phyloP scores from a whole-genome alignment of 306 rosid species.

The Castanea mollissima region DNA sequence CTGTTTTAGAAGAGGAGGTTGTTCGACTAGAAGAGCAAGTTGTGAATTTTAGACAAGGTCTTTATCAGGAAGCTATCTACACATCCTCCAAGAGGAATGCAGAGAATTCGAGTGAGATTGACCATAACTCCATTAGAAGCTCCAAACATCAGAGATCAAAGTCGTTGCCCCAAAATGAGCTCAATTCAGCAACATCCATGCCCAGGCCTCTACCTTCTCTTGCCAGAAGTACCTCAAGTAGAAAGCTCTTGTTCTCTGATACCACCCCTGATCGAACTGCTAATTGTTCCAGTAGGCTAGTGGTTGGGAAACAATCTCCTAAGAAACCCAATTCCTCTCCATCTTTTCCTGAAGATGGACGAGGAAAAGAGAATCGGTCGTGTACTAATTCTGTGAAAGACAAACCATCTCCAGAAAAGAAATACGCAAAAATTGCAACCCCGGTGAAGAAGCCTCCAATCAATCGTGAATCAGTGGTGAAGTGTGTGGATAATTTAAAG shows the following conservation, averaged over 20 bases:
- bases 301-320: constrained; percentile 35
- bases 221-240: constrained; percentile 61
- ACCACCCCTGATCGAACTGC: constrained; percentile 35
- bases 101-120: constrained; percentile 42
- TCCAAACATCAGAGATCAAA: constrained; percentile 75
- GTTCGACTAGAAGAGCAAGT: constrained; percentile 76
- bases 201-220: constrained; percentile 67
- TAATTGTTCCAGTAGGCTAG: constrained; percentile 31
- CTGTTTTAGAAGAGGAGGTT: constrained; percentile 92
- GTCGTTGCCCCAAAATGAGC: constrained; percentile 65
- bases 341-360: constrained; percentile 49
- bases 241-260: constrained; percentile 51
- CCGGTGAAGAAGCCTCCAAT: constrained; percentile 52
- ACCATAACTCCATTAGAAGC: constrained; percentile 40
- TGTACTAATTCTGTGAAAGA: constrained; percentile 46
- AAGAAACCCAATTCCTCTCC: constrained; percentile 42
- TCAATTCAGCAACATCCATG: constrained; percentile 37
- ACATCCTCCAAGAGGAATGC: constrained; percentile 59
- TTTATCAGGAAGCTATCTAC: constrained; percentile 82
- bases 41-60: constrained; percentile 79
- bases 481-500: constrained; percentile 46
- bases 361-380: constrained; percentile 68
- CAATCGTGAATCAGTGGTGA: constrained; percentile 49
- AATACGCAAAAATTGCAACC: constrained; percentile 38
- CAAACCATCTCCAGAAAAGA: constrained; percentile 63